phyloP scores from a whole-genome alignment of 768 basidiomycete species.

The Lentinula guzmanii region DNA sequence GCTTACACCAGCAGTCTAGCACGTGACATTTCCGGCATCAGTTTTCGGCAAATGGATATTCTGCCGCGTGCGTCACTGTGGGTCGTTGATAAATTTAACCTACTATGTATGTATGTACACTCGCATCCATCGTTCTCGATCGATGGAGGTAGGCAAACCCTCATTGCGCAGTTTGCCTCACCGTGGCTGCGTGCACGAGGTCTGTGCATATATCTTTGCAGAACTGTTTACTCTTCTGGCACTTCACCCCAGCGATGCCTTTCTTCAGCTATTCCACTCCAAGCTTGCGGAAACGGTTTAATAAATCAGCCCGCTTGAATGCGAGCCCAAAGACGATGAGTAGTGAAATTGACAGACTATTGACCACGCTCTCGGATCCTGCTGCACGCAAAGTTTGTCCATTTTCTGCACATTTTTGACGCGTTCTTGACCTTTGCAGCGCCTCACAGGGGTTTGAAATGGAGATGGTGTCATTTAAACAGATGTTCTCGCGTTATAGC shows the following conservation, averaged over 20 bases:
- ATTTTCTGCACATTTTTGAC: constrained; percentile 13
- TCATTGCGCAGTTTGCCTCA: neutral
- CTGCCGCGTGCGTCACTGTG: too few species aligned
- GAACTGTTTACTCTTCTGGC: neutral
- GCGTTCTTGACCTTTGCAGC: constrained; percentile 9
- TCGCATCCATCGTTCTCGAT: neutral
- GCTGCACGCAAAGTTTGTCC: constrained; percentile 69
- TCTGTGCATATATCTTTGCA: neutral
- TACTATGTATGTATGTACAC: too few species aligned
- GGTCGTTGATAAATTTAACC: too few species aligned
- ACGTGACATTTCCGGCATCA: neutral
- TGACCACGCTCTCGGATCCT: constrained; percentile 75
- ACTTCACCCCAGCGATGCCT: constrained; percentile 6
- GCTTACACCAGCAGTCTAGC: neutral
- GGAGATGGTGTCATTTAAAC: constrained; percentile 96
- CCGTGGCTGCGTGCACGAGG: neutral
- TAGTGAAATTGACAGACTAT: constrained; percentile 94
- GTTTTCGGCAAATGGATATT: neutral
- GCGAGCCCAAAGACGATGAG: constrained; percentile 90
- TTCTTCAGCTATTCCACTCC: constrained; percentile 15
- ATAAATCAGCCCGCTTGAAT: constrained; percentile 59
- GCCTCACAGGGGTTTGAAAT: constrained; percentile 72
- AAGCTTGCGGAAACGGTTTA: constrained; percentile 56
- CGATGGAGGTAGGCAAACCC: neutral
- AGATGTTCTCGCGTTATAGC: constrained; percentile 92